Conservation (phyloP, 2,329 filamentous ascomycete species). For the Ophiocordyceps camponoti-leonardi region DNA sequence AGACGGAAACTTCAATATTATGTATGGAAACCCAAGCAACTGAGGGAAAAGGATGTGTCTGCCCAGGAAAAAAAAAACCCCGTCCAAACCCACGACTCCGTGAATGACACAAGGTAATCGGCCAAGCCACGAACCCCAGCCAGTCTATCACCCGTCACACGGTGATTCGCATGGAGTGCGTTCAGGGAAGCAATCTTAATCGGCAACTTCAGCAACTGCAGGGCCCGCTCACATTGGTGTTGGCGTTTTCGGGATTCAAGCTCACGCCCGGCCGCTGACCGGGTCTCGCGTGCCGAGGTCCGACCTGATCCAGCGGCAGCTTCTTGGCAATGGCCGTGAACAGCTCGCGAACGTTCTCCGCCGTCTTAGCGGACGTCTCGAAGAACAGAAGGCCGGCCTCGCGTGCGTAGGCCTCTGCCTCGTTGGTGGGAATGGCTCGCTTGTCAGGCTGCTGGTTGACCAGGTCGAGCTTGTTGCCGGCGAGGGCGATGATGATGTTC, state of each 20-base stretch:
- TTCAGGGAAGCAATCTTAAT: conserved; percentile 3
- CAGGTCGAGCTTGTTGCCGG: conserved; percentile 94
- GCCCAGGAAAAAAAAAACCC: conserved; percentile 13
- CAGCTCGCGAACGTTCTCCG: conserved; percentile 86
- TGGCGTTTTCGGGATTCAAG: conserved; percentile 36
- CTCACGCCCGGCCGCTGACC: conserved; percentile 43
- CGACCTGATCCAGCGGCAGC: conserved; percentile 85
- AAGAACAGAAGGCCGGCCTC: conserved; percentile 95
- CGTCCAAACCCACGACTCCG: conserved; percentile 23
- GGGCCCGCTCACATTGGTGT: conserved; percentile 36
- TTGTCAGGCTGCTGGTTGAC: conserved; percentile 92
- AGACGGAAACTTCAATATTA: conserved; percentile 6
- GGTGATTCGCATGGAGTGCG: conserved; percentile 8
- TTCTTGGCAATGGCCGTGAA: conserved; percentile 98
- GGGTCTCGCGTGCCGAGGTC: conserved; percentile 67
- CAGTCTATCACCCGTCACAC: conserved; percentile 10
- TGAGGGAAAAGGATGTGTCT: conserved; percentile 16
- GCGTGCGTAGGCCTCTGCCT: conserved; percentile 87
- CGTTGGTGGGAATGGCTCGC: conserved; percentile 72
- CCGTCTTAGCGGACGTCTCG: conserved; percentile 94
- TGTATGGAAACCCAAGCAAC: conserved; percentile 3
- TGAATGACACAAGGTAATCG: conserved; percentile 18
- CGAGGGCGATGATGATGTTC: conserved; percentile 97
- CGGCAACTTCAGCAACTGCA: conserved; percentile 32
- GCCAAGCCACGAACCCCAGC: conserved; percentile 10